phyloP scores from a whole-genome alignment of 1,284 basidiomycete genomes.

The Xanthoconium separans region DNA sequence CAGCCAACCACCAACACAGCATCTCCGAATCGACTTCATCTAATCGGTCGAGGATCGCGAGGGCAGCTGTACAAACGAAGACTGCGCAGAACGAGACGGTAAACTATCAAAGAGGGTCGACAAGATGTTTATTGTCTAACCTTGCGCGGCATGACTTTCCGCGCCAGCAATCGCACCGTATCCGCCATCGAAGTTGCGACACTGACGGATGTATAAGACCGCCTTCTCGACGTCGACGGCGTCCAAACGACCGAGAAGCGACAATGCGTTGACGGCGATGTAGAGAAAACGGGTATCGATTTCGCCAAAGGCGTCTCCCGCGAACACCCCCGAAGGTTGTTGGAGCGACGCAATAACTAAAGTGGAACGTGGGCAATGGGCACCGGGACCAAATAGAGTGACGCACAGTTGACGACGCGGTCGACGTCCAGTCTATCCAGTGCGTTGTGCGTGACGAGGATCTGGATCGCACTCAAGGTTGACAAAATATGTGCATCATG shows the following conservation, averaged over 20 bases:
- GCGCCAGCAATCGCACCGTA: slow-evolving; percentile 85
- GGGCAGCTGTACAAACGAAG: slow-evolving; percentile 84
- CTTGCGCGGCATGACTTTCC: slow-evolving; percentile 92
- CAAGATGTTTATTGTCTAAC: slow-evolving; percentile 39
- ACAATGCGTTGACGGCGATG: slow-evolving; percentile 80
- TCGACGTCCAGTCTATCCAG: slow-evolving; percentile 69
- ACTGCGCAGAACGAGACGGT: slow-evolving; percentile 46
- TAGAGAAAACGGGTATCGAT: slow-evolving; percentile 91
- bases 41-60: slow-evolving; percentile 84
- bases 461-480: slow-evolving; percentile 24
- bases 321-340: slow-evolving; percentile 82
- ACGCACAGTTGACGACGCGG: slow-evolving; percentile 72
- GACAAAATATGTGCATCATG: too few relatives aligned
- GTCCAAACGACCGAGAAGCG: slow-evolving; percentile 74
- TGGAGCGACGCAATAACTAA: slow-evolving; percentile 84
- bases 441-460: slow-evolving; percentile 84
- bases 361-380: not conserved
- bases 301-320: slow-evolving; percentile 90
- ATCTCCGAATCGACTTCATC: slow-evolving; percentile 76
- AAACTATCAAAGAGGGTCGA: not conserved
- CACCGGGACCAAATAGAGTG: not conserved
- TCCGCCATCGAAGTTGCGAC: slow-evolving; percentile 94
- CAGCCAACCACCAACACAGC: slow-evolving; percentile 90
- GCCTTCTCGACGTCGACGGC: slow-evolving; percentile 65
- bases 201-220: slow-evolving; percentile 71